phyloP scores from a whole-genome alignment of 2,329 filamentous ascomycete species.

The Penicillium hesseltinei region DNA sequence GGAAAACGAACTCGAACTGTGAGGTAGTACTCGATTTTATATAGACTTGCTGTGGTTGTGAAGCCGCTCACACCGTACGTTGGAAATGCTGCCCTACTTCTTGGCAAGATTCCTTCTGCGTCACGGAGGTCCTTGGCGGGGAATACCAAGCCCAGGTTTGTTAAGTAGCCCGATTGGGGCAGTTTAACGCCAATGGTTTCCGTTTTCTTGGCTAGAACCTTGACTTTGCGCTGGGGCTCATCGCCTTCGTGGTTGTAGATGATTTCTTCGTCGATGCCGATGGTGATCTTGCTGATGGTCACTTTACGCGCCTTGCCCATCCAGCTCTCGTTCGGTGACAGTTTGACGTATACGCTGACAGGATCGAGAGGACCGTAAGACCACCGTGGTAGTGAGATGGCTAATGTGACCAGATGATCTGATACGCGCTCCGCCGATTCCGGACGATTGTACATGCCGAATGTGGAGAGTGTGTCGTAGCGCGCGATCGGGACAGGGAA shows the following conservation, averaged over 20 bases:
- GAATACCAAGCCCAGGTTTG: constrained; percentile 86
- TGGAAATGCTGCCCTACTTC: constrained; percentile 83
- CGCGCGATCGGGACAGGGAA: constrained; percentile 88
- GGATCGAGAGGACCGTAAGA: constrained; percentile 95
- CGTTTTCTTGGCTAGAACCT: constrained; percentile 78
- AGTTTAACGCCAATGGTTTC: constrained; percentile 79
- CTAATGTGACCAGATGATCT: constrained; percentile 87
- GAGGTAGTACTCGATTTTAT: constrained; percentile 97
- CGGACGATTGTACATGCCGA: constrained; percentile 98
- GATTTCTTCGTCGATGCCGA: constrained; percentile 94
- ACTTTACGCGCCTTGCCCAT: constrained; percentile 85
- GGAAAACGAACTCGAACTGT: constrained; percentile 73
- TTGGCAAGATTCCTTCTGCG: constrained; percentile 78
- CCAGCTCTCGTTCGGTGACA: constrained; percentile 91
- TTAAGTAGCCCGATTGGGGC: constrained; percentile 88
- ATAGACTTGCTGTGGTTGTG: constrained; percentile 87
- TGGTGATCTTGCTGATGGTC: constrained; percentile 89
- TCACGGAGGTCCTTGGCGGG: constrained; percentile 87
- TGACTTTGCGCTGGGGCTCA: constrained; percentile 85
- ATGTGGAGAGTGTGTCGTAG: constrained; percentile 96
- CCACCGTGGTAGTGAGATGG: constrained; percentile 90
- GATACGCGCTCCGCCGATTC: constrained; percentile 81
- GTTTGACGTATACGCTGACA: constrained; percentile 91
- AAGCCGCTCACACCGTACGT: constrained; percentile 86
- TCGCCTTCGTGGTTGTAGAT: constrained; percentile 98